Conservation (phyloP, 2,329 filamentous ascomycete genomes). For the Paracorniculantispora psalliotae region DNA sequence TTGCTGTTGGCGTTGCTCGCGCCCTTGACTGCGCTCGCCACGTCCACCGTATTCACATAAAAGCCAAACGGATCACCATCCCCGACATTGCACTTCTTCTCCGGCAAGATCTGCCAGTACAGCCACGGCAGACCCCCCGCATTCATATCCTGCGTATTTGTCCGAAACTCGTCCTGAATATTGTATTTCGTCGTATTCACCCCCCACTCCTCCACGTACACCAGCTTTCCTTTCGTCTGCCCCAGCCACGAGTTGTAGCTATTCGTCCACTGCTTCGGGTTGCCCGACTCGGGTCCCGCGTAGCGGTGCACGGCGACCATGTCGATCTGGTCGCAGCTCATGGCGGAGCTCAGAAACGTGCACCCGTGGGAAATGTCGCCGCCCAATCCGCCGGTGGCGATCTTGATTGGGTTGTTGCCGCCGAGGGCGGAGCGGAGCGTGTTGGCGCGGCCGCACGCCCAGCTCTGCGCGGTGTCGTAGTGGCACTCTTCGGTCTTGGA, state of each 20-base stretch:
- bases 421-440: slow-evolving; percentile 22
- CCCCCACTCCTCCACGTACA: slow-evolving; percentile 28
- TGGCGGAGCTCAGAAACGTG: slow-evolving; percentile 23
- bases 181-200: slow-evolving; percentile 13
- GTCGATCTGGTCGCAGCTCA: slow-evolving; percentile 25
- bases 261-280: slow-evolving; percentile 21
- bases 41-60: slow-evolving; percentile 14
- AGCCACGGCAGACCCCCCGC: slow-evolving; percentile 24
- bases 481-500: slow-evolving; percentile 21
- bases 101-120: slow-evolving; percentile 30
- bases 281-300: slow-evolving; percentile 17
- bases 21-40: slow-evolving; percentile 12
- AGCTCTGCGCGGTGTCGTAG: slow-evolving; percentile 20
- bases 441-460: slow-evolving; percentile 28
- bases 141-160: slow-evolving; percentile 26
- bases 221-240: slow-evolving; percentile 23
- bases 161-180: slow-evolving; percentile 19
- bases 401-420: slow-evolving; percentile 23
- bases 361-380: slow-evolving; percentile 27
- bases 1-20: slow-evolving; percentile 10
- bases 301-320: slow-evolving; percentile 21
- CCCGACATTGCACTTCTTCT: neutral
- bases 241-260: slow-evolving; percentile 21
- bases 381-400: slow-evolving; percentile 28
- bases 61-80: slow-evolving; percentile 15